phyloP scores from a whole-genome alignment of 1,139 yeast genomes.

The Blastobotrys petasosporus region DNA sequence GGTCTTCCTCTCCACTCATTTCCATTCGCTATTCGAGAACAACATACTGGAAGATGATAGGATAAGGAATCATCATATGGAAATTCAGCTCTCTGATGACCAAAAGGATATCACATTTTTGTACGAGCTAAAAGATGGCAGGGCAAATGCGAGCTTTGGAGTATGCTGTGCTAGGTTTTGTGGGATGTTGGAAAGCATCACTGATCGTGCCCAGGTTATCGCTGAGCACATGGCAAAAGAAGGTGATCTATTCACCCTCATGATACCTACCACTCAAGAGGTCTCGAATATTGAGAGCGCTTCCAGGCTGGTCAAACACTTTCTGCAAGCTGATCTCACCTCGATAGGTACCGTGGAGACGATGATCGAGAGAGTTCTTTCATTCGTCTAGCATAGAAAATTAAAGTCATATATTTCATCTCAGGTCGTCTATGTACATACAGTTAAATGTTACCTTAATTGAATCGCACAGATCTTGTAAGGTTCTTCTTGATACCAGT shows the following conservation, averaged over 20 bases:
- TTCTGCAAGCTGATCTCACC: background rate
- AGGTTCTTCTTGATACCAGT: slow-evolving; percentile 96
- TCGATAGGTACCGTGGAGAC: too few relatives aligned
- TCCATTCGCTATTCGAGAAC: slow-evolving; percentile 65
- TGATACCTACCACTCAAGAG: slow-evolving; percentile 74
- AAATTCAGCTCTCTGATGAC: slow-evolving; percentile 74
- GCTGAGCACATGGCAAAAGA: background rate
- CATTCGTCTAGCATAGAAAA: too few relatives aligned
- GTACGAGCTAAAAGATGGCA: slow-evolving; percentile 78
- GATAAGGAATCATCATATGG: slow-evolving; percentile 79
- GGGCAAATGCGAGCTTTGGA: slow-evolving; percentile 96
- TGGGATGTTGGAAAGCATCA: slow-evolving; percentile 49
- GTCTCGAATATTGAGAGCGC: slow-evolving; percentile 83
- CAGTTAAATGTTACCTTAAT: background rate
- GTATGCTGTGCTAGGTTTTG: slow-evolving; percentile 99
- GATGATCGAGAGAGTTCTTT: too few relatives aligned
- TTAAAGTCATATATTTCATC: too few relatives aligned
- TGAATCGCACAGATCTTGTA: slow-evolving; percentile 75
- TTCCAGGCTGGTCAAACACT: slow-evolving; percentile 32
- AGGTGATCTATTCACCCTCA: slow-evolving; percentile 45
- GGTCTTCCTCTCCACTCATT: slow-evolving; percentile 87
- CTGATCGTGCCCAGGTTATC: background rate
- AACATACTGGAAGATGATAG: slow-evolving; percentile 74
- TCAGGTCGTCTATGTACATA: too few relatives aligned
- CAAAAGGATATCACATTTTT: slow-evolving; percentile 81